Evolutionary conservation across 306 rosid species (phyloP), one percentile per base, ranked within the genome.

Genomic region (Herpetospermum pedunculosum): DNA sequence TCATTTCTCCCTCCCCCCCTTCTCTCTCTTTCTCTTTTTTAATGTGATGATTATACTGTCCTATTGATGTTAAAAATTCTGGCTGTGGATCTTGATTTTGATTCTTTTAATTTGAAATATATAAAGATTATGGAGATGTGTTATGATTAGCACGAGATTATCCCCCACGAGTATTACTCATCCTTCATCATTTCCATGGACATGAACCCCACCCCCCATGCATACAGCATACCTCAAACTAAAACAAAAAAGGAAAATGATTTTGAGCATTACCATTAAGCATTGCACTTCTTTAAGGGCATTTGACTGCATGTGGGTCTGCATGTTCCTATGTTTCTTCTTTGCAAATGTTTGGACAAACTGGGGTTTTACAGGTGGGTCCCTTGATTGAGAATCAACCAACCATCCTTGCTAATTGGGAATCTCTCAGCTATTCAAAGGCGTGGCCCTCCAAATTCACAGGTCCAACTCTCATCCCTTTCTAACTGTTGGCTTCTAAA

Each of bases 351-450:
- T 70, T 46, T 26, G 74, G 74, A 70, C 74, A 70, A 70, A 70
- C 57, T 70, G 16, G 43, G 74, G 74, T 70, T 70, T 70, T 70
- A 70, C 58, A 70, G 74, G 74, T 70, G 74, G 74, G 58, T 29
- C 74, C 74, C 38, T 5, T 16, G 57, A 44, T 70, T 47, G 74
- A 15, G 41, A 70, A 70, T 32, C 23, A 5, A 44, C 57, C 28
- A 70, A 46, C 57, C 74, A 46, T 46, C 28, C 74, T 25, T 70
- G 58, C 74, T 70, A 7, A 70, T 60, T 29, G 74, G 58, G 58
- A 70, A 70, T 70, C 58, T 62, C 46, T 44, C 58, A 30, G 58
- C 58, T 70, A 47, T 29, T 26, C 57, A 46, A 70, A 23, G 38
- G 55, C 73, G 38, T 44, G 73, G 73, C 43, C 58, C 55, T 70